Evolutionary conservation across 345 rosid genomes (phyloP).

Genomic region (Kandelia obovata): DNA sequence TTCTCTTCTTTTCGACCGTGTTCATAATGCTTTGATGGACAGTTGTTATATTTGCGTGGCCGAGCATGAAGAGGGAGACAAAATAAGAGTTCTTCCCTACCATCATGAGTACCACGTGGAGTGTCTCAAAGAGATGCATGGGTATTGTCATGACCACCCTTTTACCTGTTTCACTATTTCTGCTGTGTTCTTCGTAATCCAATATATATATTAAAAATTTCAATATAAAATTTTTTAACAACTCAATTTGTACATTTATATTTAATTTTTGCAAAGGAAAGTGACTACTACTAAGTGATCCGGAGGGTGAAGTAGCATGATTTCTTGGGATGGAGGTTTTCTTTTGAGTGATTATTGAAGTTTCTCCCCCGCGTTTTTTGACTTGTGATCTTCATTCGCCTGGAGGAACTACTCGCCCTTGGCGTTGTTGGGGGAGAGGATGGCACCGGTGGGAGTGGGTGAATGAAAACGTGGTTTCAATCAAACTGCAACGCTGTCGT

Average conservation of each 20-base stretch:
- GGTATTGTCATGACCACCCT: conserved; percentile 29
- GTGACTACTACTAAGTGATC: too few relatives aligned
- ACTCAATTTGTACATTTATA: too few relatives aligned
- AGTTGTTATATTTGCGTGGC: conserved; percentile 72
- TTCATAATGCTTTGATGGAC: conserved; percentile 9
- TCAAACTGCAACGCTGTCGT: conserved; percentile 20
- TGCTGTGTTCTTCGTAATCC: neutral
- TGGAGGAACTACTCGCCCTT: conserved; percentile 46
- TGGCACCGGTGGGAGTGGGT: too few relatives aligned
- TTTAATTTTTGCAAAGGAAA: too few relatives aligned
- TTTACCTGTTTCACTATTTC: neutral
- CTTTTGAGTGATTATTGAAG: neutral
- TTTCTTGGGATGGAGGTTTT: neutral
- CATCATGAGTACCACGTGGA: conserved; percentile 73
- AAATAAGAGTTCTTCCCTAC: conserved; percentile 69
- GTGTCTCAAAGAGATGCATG: conserved; percentile 82
- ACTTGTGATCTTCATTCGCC: conserved; percentile 34
- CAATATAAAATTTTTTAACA: too few relatives aligned
- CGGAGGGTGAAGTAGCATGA: too few relatives aligned
- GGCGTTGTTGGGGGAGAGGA: neutral
- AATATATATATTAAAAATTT: too few relatives aligned
- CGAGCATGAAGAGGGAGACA: conserved; percentile 65
- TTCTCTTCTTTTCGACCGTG: neutral
- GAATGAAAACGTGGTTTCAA: neutral
- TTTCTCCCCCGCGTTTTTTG: conserved; percentile 13